Percentiles rank a stretch among this genome's conserved stretches.
These are phyloP conservation scores for Neoboletus subvelutipes DNA, from an alignment of 768 basidiomycete species.

Conservation along the genomic window DNA sequence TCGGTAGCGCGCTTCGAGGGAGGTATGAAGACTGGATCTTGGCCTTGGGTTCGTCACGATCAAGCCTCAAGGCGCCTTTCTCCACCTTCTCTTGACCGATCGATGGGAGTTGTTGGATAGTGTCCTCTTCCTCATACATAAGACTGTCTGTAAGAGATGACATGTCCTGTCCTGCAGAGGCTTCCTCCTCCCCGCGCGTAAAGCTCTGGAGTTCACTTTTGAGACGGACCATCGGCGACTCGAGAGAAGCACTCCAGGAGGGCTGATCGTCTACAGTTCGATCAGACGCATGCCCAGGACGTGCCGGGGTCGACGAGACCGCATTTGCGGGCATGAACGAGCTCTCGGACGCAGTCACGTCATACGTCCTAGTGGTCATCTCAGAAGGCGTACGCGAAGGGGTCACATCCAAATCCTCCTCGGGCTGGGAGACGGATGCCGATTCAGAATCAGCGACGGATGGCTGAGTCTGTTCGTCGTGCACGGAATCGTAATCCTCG, in stretches of 20 bases:
- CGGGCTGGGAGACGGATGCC: conserved; percentile 9
- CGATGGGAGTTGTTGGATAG: conserved; percentile 25
- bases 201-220: conserved; percentile 62
- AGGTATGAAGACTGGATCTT: conserved; percentile 43
- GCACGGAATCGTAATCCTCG: conserved; percentile 62
- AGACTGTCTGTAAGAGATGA: conserved; percentile 27
- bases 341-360: conserved; percentile 54
- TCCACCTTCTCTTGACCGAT: conserved; percentile 48
- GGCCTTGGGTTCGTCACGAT: conserved; percentile 52
- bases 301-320: conserved; percentile 77
- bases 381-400: conserved; percentile 14
- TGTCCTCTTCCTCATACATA: conserved; percentile 31
- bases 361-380: conserved; percentile 23
- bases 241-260: conserved; percentile 73
- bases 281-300: conserved; percentile 31
- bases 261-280: conserved; percentile 48
- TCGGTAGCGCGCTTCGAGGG: conserved; percentile 29
- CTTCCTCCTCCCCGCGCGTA: conserved; percentile 38
- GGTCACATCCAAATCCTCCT: conserved; percentile 7
- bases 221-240: conserved; percentile 70
- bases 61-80: conserved; percentile 41
- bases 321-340: conserved; percentile 77
- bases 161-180: conserved; percentile 23
- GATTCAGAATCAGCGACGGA: conserved; percentile 19
- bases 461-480: conserved; percentile 47